These are phyloP conservation scores for Pholiota microspora DNA, from an alignment of 768 basidiomycete genomes.

Conservation along the genomic window DNA sequence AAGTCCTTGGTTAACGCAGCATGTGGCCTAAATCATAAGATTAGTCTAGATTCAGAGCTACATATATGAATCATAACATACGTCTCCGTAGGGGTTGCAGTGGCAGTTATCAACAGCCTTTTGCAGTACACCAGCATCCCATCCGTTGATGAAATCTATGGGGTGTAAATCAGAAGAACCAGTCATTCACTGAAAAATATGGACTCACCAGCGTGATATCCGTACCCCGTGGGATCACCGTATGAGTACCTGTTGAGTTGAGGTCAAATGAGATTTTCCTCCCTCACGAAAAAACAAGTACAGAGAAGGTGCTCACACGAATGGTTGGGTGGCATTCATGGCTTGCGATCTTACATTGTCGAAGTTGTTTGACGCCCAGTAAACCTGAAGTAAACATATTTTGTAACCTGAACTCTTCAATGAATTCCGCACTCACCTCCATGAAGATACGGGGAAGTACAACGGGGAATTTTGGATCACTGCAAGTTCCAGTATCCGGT, in stretches of 20 bases:
- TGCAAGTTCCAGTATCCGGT: constrained; percentile 48
- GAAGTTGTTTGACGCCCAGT: constrained; percentile 40
- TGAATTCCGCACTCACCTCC: constrained; percentile 33
- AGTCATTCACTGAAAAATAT: not conserved
- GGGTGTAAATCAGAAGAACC: not conserved
- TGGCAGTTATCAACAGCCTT: constrained; percentile 53
- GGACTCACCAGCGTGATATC: constrained; percentile 51
- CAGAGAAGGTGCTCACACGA: constrained; percentile 37
- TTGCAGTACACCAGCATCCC: constrained; percentile 54
- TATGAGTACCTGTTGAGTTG: constrained; percentile 35
- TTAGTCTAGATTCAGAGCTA: no score
- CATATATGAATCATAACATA: no score
- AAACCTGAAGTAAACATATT: constrained; percentile 38
- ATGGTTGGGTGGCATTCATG: constrained; percentile 47
- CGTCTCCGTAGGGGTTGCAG: constrained; percentile 45
- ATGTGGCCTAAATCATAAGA: constrained; percentile 29
- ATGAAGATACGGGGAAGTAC: constrained; percentile 49
- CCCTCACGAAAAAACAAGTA: not conserved
- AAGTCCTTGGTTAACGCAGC: constrained; percentile 44
- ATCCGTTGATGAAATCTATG: constrained; percentile 57
- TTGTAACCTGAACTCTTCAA: not conserved
- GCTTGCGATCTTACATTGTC: constrained; percentile 37
- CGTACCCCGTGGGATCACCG: constrained; percentile 65
- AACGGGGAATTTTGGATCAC: constrained; percentile 43
- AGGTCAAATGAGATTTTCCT: not conserved